A percentile compares a stretch with the other conserved stretches of the same genome.
phyloP scores from a whole-genome alignment of 1,284 basidiomycete genomes.

The Sparassis latifolia region DNA sequence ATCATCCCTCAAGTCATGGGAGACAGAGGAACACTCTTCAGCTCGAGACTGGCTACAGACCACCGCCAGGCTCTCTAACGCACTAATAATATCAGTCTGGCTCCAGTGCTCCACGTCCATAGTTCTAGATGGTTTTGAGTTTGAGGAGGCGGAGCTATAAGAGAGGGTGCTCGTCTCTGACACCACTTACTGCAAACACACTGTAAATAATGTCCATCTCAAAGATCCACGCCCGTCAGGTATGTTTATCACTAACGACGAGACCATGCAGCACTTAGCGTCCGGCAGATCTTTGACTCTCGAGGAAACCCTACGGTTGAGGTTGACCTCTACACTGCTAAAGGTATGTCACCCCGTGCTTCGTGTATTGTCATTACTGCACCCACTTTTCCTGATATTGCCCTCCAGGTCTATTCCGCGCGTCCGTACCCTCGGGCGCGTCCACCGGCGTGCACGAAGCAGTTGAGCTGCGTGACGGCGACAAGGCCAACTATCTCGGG shows the following conservation, averaged over 20 bases:
- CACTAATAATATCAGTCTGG: too few relatives aligned
- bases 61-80: too few relatives aligned
- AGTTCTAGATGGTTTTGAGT: too few relatives aligned
- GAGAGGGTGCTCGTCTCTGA: too few relatives aligned
- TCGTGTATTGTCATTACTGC: background rate
- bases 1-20: too few relatives aligned
- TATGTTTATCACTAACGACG: conserved; percentile 25
- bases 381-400: background rate
- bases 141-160: too few relatives aligned
- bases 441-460: conserved; percentile 99
- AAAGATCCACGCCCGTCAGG: conserved; percentile 86
- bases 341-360: conserved; percentile 46
- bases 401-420: conserved; percentile 81
- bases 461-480: conserved; percentile 96
- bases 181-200: too few relatives aligned
- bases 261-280: conserved; percentile 8
- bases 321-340: conserved; percentile 86
- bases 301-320: conserved; percentile 95
- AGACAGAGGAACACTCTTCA: too few relatives aligned
- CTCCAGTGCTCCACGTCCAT: too few relatives aligned
- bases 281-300: conserved; percentile 89
- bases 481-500: conserved; percentile 90
- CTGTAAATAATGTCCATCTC: conserved; percentile 36
- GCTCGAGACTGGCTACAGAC: too few relatives aligned
- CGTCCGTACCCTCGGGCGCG: conserved; percentile 95